A percentile compares a stretch with the other conserved stretches of the same genome.
These are phyloP conservation scores for Apostasia shenzhenica DNA, from an alignment of 106 monocot genomes.

Conservation along the genomic window DNA sequence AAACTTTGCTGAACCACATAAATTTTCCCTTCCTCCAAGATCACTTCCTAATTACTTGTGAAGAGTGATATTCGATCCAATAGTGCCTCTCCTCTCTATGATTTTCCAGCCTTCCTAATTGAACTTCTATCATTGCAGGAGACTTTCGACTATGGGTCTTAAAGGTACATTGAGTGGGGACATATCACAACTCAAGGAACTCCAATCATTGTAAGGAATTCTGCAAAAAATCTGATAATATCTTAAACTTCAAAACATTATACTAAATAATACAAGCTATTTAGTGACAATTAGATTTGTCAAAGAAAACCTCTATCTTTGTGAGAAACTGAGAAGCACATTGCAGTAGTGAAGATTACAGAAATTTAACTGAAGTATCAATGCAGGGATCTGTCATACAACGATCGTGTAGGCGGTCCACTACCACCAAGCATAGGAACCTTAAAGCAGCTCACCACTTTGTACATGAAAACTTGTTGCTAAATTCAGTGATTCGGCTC, in stretches of 20 bases:
- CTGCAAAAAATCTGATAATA: background rate
- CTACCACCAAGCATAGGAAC: constrained; percentile 42
- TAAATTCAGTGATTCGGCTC: background rate
- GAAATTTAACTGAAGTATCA: background rate
- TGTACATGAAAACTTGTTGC: constrained; percentile 29
- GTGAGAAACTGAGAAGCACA: background rate
- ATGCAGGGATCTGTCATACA: constrained; percentile 78
- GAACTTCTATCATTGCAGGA: constrained; percentile 3
- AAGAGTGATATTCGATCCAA: no score
- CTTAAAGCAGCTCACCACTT: constrained; percentile 35
- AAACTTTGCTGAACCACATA: no score
- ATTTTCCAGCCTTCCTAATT: background rate
- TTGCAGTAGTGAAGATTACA: background rate
- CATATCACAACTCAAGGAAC: constrained; percentile 16
- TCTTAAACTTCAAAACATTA: background rate
- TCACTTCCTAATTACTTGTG: no score
- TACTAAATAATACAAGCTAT: background rate
- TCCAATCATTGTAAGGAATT: background rate
- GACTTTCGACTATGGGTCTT: constrained; percentile 12
- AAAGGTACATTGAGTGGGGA: constrained; percentile 16
- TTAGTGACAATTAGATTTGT: no score
- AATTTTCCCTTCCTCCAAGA: no score
- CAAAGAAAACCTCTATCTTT: background rate
- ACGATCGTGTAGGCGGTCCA: constrained; percentile 34
- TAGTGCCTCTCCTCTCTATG: background rate